Base-by-base conservation (phyloP, 2,329 filamentous ascomycete species). In the Botrytis deweyae region DNA sequence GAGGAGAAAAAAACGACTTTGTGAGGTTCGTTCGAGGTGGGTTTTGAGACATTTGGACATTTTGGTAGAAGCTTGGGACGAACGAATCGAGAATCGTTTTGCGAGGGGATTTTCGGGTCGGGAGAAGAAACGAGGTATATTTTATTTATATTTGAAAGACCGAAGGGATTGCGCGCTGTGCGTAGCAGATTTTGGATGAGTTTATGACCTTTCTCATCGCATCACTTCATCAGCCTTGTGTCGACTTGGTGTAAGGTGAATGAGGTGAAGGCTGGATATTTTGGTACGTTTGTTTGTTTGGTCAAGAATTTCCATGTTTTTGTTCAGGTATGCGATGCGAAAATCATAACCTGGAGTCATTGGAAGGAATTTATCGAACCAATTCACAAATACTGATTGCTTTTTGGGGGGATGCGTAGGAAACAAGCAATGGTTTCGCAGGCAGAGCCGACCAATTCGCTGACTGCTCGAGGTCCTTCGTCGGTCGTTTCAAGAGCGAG, bases 401-500 rank as follows among this genome's bases (percentile, higher is more conserved):
- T 59, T 14, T 66, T 63, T 72, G 9, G 18, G 25, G 12, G 49
- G n/a, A 40, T 55, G 52, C 33, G 65, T 52, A 49, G 58, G 52
- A 69, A 44, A 29, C 29, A 70, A 71, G 77, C 74, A 74, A 91
- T 91, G 89, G 88, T 91, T 82, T 91, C 89, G 81, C 89, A 90
- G 75, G 77, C 78, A 62, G 78, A 78, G 74, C 76, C 78, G 72
- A 81, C 84, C 74, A 83, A 84, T 79, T 86, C 89, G 78, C 84
- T 90, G 78, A 85, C 88, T 80, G 84, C 88, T 79, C 89, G 90
- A 80, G 87, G 87, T 78, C 82, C 88, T 81, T 83, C 89, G 83
- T 86, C 90, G 81, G 83, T 94, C 84, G 82, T 91, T 79, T 88
- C 91, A 76, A 80, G 76, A 70, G 55, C 72, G 38, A 73, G 65